These are phyloP conservation scores for Musa balbisiana DNA, from an alignment of 202 grass and related monocot species.

Conservation along the genomic window DNA sequence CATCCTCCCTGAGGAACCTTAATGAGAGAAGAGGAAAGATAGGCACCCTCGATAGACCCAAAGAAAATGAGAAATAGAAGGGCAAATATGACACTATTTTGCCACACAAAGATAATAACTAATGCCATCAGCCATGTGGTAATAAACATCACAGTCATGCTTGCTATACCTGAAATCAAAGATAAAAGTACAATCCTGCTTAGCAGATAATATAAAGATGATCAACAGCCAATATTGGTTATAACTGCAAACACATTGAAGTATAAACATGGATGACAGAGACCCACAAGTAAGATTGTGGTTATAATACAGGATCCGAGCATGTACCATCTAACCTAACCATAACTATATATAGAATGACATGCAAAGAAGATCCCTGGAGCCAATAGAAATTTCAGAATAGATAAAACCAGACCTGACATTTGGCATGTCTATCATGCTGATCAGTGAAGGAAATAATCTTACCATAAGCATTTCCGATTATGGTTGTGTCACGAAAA, in stretches of 20 bases:
- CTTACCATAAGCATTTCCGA: conserved; percentile 90
- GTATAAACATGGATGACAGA: too few relatives aligned
- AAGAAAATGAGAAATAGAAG: conserved; percentile 74
- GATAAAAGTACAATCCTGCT: conserved; percentile 11
- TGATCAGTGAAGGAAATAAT: neutral
- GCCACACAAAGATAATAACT: conserved; percentile 86
- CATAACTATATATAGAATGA: too few relatives aligned
- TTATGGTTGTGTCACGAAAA: conserved; percentile 78
- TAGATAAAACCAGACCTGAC: too few relatives aligned
- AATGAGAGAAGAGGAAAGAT: conserved; percentile 84
- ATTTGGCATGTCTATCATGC: neutral
- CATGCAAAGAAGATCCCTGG: too few relatives aligned
- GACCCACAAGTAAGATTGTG: too few relatives aligned
- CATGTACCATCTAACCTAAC: too few relatives aligned
- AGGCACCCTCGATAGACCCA: conserved; percentile 67
- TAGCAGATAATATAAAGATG: conserved; percentile 3
- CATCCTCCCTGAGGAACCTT: conserved; percentile 95
- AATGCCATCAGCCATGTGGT: conserved; percentile 87
- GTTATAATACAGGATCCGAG: too few relatives aligned
- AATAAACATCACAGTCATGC: conserved; percentile 90
- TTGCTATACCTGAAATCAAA: conserved; percentile 80
- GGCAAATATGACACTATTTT: conserved; percentile 51
- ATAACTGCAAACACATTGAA: too few relatives aligned
- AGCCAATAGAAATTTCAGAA: too few relatives aligned
- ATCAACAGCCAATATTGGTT: too few relatives aligned